Percentiles rank a stretch among this genome's conserved stretches.
Conservation (phyloP, 1,284 basidiomycete genomes). For the Cutaneotrichosporon dermatis region DNA sequence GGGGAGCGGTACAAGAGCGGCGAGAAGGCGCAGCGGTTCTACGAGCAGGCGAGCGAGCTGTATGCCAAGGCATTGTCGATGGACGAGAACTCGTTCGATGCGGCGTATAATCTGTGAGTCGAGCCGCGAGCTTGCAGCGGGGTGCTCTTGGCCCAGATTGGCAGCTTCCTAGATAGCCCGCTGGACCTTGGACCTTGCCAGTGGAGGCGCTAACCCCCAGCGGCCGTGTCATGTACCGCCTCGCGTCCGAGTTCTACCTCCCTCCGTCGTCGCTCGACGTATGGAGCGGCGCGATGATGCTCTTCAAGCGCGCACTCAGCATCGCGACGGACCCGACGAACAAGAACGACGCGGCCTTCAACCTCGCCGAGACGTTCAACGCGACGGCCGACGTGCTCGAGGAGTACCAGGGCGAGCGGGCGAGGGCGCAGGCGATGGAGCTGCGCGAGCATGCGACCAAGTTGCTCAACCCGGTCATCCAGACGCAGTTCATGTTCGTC, state of each 20-base stretch:
- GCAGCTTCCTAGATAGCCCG: too few relatives aligned
- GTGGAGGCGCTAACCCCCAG: constrained; percentile 17
- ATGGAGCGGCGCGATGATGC: constrained; percentile 26
- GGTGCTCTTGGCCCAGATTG: too few relatives aligned
- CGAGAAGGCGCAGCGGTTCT: constrained; percentile 47
- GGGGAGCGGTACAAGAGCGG: constrained; percentile 48
- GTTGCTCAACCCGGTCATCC: constrained; percentile 34
- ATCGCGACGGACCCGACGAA: constrained; percentile 28
- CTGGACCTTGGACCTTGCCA: too few relatives aligned
- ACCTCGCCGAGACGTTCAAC: constrained; percentile 38
- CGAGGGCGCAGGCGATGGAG: constrained; percentile 5
- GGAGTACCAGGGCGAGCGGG: constrained; percentile 24
- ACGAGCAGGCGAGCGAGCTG: constrained; percentile 44
- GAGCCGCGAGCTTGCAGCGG: too few relatives aligned
- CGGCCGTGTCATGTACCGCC: constrained; percentile 44
- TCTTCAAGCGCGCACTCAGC: constrained; percentile 33
- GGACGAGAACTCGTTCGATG: constrained; percentile 37
- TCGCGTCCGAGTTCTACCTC: constrained; percentile 42
- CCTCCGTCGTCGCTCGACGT: constrained; percentile 33
- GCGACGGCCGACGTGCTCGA: constrained; percentile 43
- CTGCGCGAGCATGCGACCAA: constrained; percentile 32
- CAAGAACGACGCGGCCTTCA: constrained; percentile 44
- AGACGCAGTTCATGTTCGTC: constrained; percentile 33
- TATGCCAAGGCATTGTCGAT: constrained; percentile 42
- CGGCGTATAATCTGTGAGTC: constrained; percentile 47